These are phyloP conservation scores for Myriosclerotinia curreyana DNA, from an alignment of 2,329 filamentous ascomycete species.

Conservation along the genomic window DNA sequence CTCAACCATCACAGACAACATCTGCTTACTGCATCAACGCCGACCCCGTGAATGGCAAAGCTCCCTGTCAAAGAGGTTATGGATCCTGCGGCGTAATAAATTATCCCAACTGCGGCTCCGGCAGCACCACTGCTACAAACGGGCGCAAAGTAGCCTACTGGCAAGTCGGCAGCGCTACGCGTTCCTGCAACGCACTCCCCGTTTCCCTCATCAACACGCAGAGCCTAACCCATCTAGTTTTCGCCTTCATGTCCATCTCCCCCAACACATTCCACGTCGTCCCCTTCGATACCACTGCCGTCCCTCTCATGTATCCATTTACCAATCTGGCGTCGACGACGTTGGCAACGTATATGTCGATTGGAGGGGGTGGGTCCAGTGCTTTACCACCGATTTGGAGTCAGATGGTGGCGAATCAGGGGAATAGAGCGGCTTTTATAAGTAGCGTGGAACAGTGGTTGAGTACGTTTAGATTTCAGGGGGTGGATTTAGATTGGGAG, in stretches of 20 bases:
- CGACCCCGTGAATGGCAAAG: conserved; percentile 10
- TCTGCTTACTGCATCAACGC: conserved; percentile 20
- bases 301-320: conserved; percentile 32
- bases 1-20: conserved; percentile 2
- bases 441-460: conserved; percentile 39
- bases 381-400: conserved; percentile 32
- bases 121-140: conserved; percentile 7
- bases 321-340: conserved; percentile 39
- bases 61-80: conserved; percentile 9
- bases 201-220: conserved; percentile 39
- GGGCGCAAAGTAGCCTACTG: conserved; percentile 16
- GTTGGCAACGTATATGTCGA: conserved; percentile 40
- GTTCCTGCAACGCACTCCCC: conserved; percentile 38
- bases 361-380: conserved; percentile 43
- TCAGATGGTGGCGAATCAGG: conserved; percentile 33
- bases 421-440: conserved; percentile 42
- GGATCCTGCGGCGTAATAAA: conserved; percentile 3
- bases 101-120: conserved; percentile 6
- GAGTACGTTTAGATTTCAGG: conserved; percentile 42
- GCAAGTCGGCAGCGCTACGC: conserved; percentile 11
- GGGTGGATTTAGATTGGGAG: conserved; percentile 50
- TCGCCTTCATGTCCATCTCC: conserved; percentile 46
- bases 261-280: conserved; percentile 37
- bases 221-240: conserved; percentile 41
- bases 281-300: conserved; percentile 34